Conservation (phyloP, 1,284 basidiomycete genomes). For the Cronartium quercuum region DNA sequence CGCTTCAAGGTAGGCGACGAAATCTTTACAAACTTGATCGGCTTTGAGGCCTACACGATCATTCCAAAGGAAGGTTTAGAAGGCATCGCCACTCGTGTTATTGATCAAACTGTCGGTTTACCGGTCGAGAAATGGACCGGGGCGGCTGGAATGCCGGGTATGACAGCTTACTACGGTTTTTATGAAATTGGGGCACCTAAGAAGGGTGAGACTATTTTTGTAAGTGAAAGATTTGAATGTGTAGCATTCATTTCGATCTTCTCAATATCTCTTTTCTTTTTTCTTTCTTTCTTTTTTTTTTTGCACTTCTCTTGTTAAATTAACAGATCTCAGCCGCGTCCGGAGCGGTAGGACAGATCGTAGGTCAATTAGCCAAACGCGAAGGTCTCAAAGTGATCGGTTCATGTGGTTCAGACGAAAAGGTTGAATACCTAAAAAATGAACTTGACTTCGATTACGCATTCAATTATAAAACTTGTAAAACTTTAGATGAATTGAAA, state of each 20-base stretch:
- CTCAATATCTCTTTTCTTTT: not conserved
- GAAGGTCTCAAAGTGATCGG: constrained; percentile 52
- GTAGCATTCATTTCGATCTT: no score
- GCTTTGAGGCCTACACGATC: not conserved
- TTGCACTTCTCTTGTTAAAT: not conserved
- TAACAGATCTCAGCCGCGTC: constrained; percentile 44
- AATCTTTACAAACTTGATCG: not conserved
- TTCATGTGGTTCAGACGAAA: constrained; percentile 52
- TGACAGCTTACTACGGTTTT: constrained; percentile 40
- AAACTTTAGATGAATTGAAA: constrained; percentile 42
- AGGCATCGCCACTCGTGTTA: not conserved
- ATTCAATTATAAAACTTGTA: constrained; percentile 42
- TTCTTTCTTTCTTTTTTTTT: not conserved
- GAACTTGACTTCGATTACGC: constrained; percentile 51
- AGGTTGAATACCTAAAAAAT: constrained; percentile 50
- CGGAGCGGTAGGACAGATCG: constrained; percentile 48
- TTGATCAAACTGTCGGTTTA: not conserved
- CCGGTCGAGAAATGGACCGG: constrained; percentile 40
- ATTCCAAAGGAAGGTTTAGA: not conserved
- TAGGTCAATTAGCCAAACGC: constrained; percentile 51
- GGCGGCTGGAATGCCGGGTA: constrained; percentile 47
- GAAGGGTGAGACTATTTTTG: constrained; percentile 40
- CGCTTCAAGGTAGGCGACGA: not conserved
- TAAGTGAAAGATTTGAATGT: no score
- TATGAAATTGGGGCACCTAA: not conserved